Base-by-base conservation (phyloP, 2,329 filamentous ascomycete genomes). In the Westerdykella aurantiaca region DNA sequence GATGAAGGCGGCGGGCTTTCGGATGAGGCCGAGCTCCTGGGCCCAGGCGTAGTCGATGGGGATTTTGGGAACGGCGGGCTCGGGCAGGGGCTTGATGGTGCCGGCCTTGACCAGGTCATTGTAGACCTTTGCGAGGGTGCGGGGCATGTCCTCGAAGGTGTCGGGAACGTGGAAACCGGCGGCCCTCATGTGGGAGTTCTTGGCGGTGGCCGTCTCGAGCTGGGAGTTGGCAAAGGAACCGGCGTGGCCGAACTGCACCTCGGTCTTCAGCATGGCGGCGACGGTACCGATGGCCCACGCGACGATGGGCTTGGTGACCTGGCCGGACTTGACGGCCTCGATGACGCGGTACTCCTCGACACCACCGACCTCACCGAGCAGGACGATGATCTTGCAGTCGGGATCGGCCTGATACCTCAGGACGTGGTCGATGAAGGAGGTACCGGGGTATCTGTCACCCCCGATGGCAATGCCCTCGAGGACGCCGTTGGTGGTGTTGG, bases 341-440 rank as follows among this genome's bases (percentile, higher is more conserved):
- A 98, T 96, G 60, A 98, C 93, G 74, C 95, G 90, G 82, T 98
- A 98, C 75, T 98, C 93, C 75, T 98, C 93, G 50, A 97, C 90
- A 81, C 93, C 93, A 81, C 93, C 93, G 57, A 98, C 93, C 75
- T 98, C 93, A 78, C 93, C 93, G 53, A 98, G 85, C 58, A 98
- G 77, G 51, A 98, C 72, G 52, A 98, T 82, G 66, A 97, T 93
- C 82, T 97, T 98, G 84, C 91, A 96, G 55, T 93, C 87, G 38
- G 93, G 90, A 68, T 98, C 93, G 70, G 86, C 83, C 76, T 98
- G 87, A 78, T 95, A 98, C 67, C 93, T 82, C 61, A 98, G 83
- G 70, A 97, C 76, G 75, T 98, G 93, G 78, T 98, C 93, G 68
- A 98, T 96, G 77, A 98, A 98, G 53, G 93, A 97, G 67, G 93